phyloP scores from a whole-genome alignment of 2,329 filamentous ascomycete species.

The Monosporascus sp. region DNA sequence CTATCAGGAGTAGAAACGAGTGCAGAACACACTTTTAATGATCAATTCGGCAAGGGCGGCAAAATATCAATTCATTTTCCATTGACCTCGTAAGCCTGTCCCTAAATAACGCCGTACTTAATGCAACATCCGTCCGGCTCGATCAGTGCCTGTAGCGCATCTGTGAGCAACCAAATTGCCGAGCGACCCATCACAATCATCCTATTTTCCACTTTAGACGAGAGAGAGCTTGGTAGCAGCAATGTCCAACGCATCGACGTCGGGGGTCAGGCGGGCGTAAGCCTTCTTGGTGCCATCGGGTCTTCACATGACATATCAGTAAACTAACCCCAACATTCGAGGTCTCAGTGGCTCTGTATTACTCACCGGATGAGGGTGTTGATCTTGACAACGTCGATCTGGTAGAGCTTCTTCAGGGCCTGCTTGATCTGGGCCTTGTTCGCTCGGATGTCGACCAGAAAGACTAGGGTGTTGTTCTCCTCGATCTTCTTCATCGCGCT shows the following conservation, averaged over 20 bases:
- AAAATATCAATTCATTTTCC: conserved; percentile 25
- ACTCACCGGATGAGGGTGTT: conserved; percentile 95
- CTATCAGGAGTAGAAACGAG: background rate
- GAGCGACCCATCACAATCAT: conserved; percentile 14
- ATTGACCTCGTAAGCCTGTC: conserved; percentile 28
- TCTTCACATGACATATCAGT: conserved; percentile 40
- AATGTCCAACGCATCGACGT: conserved; percentile 98
- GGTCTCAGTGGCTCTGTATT: background rate
- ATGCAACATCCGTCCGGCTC: conserved; percentile 26
- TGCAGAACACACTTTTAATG: background rate
- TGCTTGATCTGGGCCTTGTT: conserved; percentile 99
- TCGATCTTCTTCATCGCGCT: conserved; percentile 99
- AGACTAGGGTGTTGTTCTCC: conserved; percentile 99
- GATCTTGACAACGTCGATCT: conserved; percentile 97
- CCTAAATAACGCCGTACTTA: conserved; percentile 29
- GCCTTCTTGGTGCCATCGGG: conserved; percentile 99
- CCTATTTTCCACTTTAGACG: conserved; percentile 56
- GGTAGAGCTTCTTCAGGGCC: conserved; percentile 98
- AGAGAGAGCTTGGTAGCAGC: conserved; percentile 98
- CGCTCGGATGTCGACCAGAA: conserved; percentile 94
- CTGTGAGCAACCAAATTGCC: conserved; percentile 15
- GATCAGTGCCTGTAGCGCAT: conserved; percentile 8
- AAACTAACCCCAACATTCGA: conserved; percentile 7
- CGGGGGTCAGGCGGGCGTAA: conserved; percentile 88
- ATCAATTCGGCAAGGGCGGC: conserved; percentile 10